A percentile compares a stretch with the other conserved stretches of the same genome.
These are phyloP conservation scores for Gossypium bickii DNA, from an alignment of 345 rosid genomes.

Conservation along the genomic window DNA sequence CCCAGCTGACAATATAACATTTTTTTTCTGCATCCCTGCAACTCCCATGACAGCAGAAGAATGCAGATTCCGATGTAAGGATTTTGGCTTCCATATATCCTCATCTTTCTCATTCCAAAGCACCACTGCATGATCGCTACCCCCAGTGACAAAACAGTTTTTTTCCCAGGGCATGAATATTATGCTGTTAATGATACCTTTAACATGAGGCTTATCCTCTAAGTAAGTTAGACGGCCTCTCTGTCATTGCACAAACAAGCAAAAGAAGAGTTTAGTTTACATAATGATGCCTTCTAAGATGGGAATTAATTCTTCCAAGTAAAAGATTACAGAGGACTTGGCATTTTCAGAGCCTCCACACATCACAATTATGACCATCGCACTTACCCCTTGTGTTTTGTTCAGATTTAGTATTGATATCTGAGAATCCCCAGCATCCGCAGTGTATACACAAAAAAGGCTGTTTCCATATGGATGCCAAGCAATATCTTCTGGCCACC, in stretches of 20 bases:
- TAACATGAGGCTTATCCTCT: slow-evolving; percentile 74
- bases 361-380: slow-evolving; percentile 7
- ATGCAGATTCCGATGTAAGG: slow-evolving; percentile 67
- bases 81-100: slow-evolving; percentile 68
- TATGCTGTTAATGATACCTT: slow-evolving; percentile 80
- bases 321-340: not conserved
- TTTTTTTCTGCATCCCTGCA: slow-evolving; percentile 79
- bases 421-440: slow-evolving; percentile 81
- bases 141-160: slow-evolving; percentile 71
- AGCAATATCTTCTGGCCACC: slow-evolving; percentile 94
- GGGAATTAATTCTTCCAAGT: not conserved
- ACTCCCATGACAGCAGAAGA: slow-evolving; percentile 97
- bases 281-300: not conserved
- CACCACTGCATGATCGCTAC: slow-evolving; percentile 84
- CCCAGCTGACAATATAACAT: slow-evolving; percentile 74
- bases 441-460: slow-evolving; percentile 59
- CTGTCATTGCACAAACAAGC: slow-evolving; percentile 29
- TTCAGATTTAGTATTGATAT: slow-evolving; percentile 70
- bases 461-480: slow-evolving; percentile 89
- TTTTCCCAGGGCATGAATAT: slow-evolving; percentile 79
- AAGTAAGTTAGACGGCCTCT: slow-evolving; percentile 55
- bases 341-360: not conserved
- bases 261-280: not conserved
- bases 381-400: slow-evolving; percentile 60
- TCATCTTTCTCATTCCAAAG: slow-evolving; percentile 71